A percentile compares a stretch with the other conserved stretches of the same genome.
Evolutionary conservation across 345 rosid species (phyloP).

Genomic region (Euphorbia lathyris): DNA sequence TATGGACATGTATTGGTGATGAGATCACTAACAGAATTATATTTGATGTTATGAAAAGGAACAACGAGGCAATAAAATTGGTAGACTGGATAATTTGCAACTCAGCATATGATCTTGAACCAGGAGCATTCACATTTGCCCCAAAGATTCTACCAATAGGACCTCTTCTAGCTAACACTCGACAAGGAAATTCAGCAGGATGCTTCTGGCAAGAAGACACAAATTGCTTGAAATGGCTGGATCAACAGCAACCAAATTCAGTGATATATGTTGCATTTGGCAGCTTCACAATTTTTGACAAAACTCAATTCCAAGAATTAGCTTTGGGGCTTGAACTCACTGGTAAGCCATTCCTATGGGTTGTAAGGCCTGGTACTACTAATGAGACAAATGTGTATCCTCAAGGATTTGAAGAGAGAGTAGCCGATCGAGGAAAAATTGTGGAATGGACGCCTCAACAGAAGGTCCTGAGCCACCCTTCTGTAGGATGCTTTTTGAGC

Average conservation of each 20-base stretch:
- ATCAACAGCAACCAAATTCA: neutral
- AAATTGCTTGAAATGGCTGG: neutral
- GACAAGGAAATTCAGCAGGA: neutral
- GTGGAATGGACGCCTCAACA: conserved; percentile 7
- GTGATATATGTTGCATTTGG: conserved; percentile 10
- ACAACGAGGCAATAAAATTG: neutral
- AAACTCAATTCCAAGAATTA: conserved; percentile 7
- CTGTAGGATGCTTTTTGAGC: neutral
- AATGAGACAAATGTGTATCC: neutral
- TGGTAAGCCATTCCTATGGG: neutral
- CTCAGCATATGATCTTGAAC: neutral
- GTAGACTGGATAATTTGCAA: neutral
- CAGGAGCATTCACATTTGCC: neutral
- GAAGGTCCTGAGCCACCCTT: neutral
- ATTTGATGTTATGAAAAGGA: neutral
- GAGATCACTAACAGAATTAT: neutral
- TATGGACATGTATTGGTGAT: neutral
- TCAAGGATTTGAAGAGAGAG: conserved; percentile 5
- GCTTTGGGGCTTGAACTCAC: neutral
- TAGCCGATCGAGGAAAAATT: neutral
- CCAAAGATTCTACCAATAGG: neutral
- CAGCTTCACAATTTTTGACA: neutral
- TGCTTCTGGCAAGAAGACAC: neutral
- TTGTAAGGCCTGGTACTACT: neutral
- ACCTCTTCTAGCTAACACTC: neutral